These are phyloP conservation scores for Botryotinia calthae DNA, from an alignment of 2,329 filamentous ascomycete species.

Conservation along the genomic window DNA sequence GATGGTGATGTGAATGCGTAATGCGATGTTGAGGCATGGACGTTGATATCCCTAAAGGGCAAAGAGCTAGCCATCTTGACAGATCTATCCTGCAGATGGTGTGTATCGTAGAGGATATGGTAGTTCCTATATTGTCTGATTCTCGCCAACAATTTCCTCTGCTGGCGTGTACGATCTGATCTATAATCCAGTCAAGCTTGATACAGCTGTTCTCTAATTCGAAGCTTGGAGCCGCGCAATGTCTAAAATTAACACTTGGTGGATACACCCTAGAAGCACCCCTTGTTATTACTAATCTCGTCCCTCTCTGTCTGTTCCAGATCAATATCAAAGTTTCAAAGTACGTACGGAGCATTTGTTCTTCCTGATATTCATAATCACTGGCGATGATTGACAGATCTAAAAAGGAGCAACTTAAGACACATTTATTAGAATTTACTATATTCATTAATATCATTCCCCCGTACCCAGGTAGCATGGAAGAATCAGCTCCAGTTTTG, in stretches of 20 bases:
- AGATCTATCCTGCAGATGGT: neutral
- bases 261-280: constrained; percentile 5
- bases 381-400: neutral
- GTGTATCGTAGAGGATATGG: neutral
- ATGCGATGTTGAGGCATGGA: constrained; percentile 85
- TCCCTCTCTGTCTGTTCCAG: neutral
- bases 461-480: neutral
- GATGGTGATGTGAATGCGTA: constrained; percentile 98
- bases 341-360: neutral
- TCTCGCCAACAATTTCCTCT: neutral
- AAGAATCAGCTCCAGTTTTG: neutral
- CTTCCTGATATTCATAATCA: neutral
- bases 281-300: neutral
- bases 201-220: constrained; percentile 21
- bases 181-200: neutral
- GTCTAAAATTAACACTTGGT: constrained; percentile 17
- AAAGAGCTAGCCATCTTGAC: constrained; percentile 49
- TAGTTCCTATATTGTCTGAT: neutral
- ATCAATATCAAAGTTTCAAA: constrained; percentile 13
- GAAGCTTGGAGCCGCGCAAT: constrained; percentile 7
- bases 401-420: neutral
- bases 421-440: neutral
- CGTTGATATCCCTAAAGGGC: constrained; percentile 95
- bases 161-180: neutral
- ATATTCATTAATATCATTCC: neutral